These are phyloP conservation scores for Acacia concinna DNA, from an alignment of 331 rosid genomes.

Conservation along the genomic window DNA sequence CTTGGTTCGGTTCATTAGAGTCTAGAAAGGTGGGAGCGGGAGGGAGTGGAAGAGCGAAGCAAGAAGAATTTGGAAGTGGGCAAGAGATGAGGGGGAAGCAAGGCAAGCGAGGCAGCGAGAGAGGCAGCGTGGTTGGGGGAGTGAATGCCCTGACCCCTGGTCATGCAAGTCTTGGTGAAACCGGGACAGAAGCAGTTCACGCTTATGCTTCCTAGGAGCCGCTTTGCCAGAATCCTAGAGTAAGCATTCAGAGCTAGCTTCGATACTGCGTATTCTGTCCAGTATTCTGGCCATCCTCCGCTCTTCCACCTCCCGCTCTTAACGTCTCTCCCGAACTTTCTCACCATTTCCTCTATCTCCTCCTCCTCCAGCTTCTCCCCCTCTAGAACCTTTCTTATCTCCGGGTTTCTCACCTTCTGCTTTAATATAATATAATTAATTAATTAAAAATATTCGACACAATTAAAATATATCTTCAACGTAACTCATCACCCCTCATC, in stretches of 20 bases:
- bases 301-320: slow-evolving; percentile 63
- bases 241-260: slow-evolving; percentile 82
- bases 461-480: background rate
- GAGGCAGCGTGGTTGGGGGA: slow-evolving; percentile 59
- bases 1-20: background rate
- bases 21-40: background rate
- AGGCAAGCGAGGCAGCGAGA: slow-evolving; percentile 45
- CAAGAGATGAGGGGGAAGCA: slow-evolving; percentile 63
- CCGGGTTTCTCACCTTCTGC: slow-evolving; percentile 60
- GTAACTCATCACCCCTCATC: too few relatives aligned
- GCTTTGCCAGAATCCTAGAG: slow-evolving; percentile 62
- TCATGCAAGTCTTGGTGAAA: slow-evolving; percentile 85
- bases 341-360: slow-evolving; percentile 50
- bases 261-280: slow-evolving; percentile 87
- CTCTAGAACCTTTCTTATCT: slow-evolving; percentile 38
- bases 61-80: slow-evolving; percentile 64
- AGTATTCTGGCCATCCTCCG: slow-evolving; percentile 77
- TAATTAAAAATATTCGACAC: background rate
- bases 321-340: slow-evolving; percentile 52
- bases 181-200: slow-evolving; percentile 87
- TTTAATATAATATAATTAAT: background rate
- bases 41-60: background rate
- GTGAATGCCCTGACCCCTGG: slow-evolving; percentile 69
- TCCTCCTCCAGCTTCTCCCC: slow-evolving; percentile 49
- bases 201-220: slow-evolving; percentile 40